Evolutionary conservation across 1,284 basidiomycete genomes (phyloP).

Genomic region (Pyrrhoderma noxium): DNA sequence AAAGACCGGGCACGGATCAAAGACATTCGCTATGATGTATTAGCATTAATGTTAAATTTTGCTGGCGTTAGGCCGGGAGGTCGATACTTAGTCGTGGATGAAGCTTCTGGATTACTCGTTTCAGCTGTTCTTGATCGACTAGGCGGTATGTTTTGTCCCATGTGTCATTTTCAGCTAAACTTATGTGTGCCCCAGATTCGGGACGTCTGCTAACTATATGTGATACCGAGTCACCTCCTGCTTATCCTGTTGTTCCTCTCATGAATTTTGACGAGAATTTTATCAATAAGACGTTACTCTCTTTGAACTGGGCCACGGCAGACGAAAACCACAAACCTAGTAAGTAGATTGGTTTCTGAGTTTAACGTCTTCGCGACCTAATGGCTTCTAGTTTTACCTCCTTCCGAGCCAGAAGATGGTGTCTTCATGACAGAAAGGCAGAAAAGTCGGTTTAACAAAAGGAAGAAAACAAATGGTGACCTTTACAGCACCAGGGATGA

Average conservation of each 20-base stretch:
- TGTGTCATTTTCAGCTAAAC: neutral
- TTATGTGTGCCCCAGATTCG: conserved; percentile 36
- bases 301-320: conserved; percentile 89
- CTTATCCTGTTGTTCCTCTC: conserved; percentile 76
- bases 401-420: conserved; percentile 47
- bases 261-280: conserved; percentile 80
- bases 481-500: conserved; percentile 68
- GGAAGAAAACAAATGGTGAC: conserved; percentile 54
- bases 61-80: conserved; percentile 84
- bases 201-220: conserved; percentile 82
- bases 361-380: neutral
- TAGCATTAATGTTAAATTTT: conserved; percentile 83
- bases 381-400: conserved; percentile 54
- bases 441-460: conserved; percentile 59
- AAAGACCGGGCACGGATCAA: conserved; percentile 78
- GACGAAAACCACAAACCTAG: conserved; percentile 71
- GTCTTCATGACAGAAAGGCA: conserved; percentile 61
- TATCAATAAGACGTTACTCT: conserved; percentile 50
- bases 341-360: conserved; percentile 26
- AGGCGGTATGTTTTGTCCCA: conserved; percentile 50
- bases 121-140: conserved; percentile 80
- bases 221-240: conserved; percentile 89
- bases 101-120: conserved; percentile 86
- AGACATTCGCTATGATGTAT: conserved; percentile 80
- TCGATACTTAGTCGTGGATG: conserved; percentile 85